Conservation (phyloP, 192 early-diverging fungal genomes). For the Podila clonocystis region DNA sequence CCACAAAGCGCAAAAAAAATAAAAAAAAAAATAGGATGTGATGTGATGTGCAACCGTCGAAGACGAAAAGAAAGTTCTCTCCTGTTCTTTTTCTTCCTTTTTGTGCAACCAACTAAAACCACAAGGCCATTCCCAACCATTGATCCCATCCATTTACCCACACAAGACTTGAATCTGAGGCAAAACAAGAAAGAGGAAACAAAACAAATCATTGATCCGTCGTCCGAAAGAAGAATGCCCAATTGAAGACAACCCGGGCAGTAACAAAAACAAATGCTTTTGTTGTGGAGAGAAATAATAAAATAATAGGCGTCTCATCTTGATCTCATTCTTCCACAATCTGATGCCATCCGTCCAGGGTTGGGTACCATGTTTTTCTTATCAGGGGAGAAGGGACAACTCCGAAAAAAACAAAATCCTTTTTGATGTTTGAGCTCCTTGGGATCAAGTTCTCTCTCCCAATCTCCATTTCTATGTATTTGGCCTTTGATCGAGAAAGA, state of each 20-base stretch:
- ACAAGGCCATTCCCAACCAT: not conserved
- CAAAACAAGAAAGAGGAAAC: not conserved
- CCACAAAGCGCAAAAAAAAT: not conserved
- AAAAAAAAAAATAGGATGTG: too few species aligned
- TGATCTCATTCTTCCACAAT: not conserved
- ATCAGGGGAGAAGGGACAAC: not conserved
- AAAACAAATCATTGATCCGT: not conserved
- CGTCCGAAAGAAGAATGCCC: not conserved
- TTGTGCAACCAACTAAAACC: not conserved
- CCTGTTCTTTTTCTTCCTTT: not conserved
- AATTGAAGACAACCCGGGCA: too few species aligned
- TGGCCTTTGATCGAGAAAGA: too few species aligned
- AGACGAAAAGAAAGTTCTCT: slow-evolving; percentile 1
- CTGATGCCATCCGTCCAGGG: not conserved
- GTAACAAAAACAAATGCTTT: too few species aligned
- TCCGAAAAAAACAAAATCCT: not conserved
- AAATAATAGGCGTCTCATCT: not conserved
- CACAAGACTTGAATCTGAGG: not conserved
- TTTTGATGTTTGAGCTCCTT: not conserved
- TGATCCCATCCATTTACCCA: not conserved
- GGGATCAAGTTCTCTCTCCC: not conserved
- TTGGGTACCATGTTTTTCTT: not conserved
- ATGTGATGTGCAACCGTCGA: not conserved
- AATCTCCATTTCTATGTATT: too few species aligned
- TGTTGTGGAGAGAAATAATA: too few species aligned